These are phyloP conservation scores for Rhynchosporium agropyri DNA, from an alignment of 2,329 filamentous ascomycete species.

Conservation along the genomic window DNA sequence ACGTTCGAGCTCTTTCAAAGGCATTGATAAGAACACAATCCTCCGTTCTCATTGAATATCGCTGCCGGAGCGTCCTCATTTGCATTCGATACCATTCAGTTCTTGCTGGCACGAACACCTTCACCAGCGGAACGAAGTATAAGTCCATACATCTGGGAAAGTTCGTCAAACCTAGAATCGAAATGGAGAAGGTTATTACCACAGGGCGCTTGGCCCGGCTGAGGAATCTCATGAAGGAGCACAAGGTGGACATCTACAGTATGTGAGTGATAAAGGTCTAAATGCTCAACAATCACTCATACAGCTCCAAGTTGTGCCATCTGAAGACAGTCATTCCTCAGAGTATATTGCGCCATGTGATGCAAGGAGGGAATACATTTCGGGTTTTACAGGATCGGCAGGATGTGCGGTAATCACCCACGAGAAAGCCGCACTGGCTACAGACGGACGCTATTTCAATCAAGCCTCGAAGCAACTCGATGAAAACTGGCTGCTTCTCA, in stretches of 20 bases:
- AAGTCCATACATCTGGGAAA: slow-evolving; percentile 19
- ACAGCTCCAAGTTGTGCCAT: slow-evolving; percentile 76
- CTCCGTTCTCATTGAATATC: slow-evolving; percentile 16
- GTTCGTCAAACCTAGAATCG: slow-evolving; percentile 32
- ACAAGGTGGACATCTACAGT: slow-evolving; percentile 92
- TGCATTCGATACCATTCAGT: slow-evolving; percentile 34
- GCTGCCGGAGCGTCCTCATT: slow-evolving; percentile 30
- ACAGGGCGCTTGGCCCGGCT: slow-evolving; percentile 74
- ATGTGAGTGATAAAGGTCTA: slow-evolving; percentile 45
- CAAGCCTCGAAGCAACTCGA: slow-evolving; percentile 92
- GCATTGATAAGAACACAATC: slow-evolving; percentile 26
- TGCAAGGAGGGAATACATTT: slow-evolving; percentile 86
- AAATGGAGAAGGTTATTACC: slow-evolving; percentile 81
- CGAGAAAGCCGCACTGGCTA: slow-evolving; percentile 86
- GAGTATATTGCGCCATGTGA: slow-evolving; percentile 99
- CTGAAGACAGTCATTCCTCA: slow-evolving; percentile 95
- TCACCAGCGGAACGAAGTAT: slow-evolving; percentile 17
- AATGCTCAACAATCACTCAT: slow-evolving; percentile 29
- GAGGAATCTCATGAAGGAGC: slow-evolving; percentile 82
- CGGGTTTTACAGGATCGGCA: slow-evolving; percentile 91
- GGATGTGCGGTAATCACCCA: slow-evolving; percentile 88
- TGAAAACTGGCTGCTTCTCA: slow-evolving; percentile 85
- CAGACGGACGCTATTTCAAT: slow-evolving; percentile 97
- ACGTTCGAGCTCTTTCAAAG: slow-evolving; percentile 31
- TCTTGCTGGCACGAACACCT: slow-evolving; percentile 19